phyloP scores from a whole-genome alignment of 257 asterid species.

The Cordia subcordata region DNA sequence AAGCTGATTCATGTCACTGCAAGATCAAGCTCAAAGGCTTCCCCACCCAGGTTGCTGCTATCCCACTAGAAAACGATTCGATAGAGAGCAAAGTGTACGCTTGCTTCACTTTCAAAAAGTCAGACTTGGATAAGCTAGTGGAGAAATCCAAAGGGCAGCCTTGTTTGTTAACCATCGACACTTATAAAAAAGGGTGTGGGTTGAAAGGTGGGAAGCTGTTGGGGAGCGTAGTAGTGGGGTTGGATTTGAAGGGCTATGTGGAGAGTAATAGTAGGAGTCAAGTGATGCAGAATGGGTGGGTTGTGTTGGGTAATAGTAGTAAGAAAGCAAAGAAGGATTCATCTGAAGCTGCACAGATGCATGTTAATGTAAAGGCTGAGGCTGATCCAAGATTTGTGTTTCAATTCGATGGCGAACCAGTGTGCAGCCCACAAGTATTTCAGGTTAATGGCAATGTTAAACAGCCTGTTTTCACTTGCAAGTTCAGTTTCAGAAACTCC shows the following conservation, averaged over 20 bases:
- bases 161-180: constrained; percentile 43
- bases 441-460: constrained; percentile 84
- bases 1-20: constrained; percentile 29
- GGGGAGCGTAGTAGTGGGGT: constrained; percentile 45
- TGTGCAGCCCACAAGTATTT: constrained; percentile 97
- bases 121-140: constrained; percentile 47
- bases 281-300: constrained; percentile 85
- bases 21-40: constrained; percentile 67
- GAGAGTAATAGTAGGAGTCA: constrained; percentile 35
- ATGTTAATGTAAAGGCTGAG: constrained; percentile 70
- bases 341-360: constrained; percentile 25
- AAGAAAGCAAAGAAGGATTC: background rate
- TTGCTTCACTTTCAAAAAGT: constrained; percentile 52
- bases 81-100: constrained; percentile 50
- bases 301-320: constrained; percentile 36
- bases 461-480: constrained; percentile 95
- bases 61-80: constrained; percentile 42
- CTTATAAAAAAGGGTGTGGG: constrained; percentile 27
- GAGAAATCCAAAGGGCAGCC: constrained; percentile 26
- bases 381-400: constrained; percentile 96
- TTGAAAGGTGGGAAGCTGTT: constrained; percentile 15
- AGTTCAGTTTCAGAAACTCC: constrained; percentile 66
- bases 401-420: constrained; percentile 90
- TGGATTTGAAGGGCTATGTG: constrained; percentile 57
- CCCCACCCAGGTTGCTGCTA: constrained; percentile 40